A percentile compares a stretch with the other conserved stretches of the same genome.
These are phyloP conservation scores for Paraglomus brasilianum DNA, from an alignment of 192 early-diverging fungal species.

Conservation along the genomic window DNA sequence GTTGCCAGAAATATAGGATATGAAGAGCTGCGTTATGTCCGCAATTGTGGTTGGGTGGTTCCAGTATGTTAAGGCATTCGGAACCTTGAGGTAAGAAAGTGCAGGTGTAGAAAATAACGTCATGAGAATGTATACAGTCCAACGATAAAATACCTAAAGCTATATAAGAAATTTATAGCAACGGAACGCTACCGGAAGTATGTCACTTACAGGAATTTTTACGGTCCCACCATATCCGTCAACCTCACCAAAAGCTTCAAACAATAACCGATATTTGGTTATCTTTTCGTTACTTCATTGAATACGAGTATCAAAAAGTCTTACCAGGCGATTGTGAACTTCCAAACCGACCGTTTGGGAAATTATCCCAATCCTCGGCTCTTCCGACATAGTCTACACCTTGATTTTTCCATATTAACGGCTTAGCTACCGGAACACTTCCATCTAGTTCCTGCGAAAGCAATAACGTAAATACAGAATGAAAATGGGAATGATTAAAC, in stretches of 20 bases:
- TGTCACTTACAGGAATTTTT: conserved; percentile 42
- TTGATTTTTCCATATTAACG: conserved; percentile 57
- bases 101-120: background rate
- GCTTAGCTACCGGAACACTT: conserved; percentile 37
- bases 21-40: conserved; percentile 68
- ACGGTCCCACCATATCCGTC: conserved; percentile 70
- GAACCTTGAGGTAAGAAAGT: conserved; percentile 24
- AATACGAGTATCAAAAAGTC: background rate
- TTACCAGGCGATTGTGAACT: conserved; percentile 74
- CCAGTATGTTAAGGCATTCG: conserved; percentile 67
- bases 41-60: conserved; percentile 48
- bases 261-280: background rate
- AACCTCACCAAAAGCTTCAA: conserved; percentile 51
- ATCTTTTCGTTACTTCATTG: background rate
- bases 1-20: conserved; percentile 61
- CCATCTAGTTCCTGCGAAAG: background rate
- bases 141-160: background rate
- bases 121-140: background rate
- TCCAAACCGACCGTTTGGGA: conserved; percentile 89
- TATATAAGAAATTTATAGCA: conserved; percentile 14
- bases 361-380: conserved; percentile 85
- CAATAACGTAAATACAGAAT: background rate
- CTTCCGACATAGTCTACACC: conserved; percentile 47
- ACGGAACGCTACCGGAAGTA: no score
- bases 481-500: background rate